These are phyloP conservation scores for Candida palmyrensis DNA, from an alignment of 805 yeast species.

Conservation along the genomic window DNA sequence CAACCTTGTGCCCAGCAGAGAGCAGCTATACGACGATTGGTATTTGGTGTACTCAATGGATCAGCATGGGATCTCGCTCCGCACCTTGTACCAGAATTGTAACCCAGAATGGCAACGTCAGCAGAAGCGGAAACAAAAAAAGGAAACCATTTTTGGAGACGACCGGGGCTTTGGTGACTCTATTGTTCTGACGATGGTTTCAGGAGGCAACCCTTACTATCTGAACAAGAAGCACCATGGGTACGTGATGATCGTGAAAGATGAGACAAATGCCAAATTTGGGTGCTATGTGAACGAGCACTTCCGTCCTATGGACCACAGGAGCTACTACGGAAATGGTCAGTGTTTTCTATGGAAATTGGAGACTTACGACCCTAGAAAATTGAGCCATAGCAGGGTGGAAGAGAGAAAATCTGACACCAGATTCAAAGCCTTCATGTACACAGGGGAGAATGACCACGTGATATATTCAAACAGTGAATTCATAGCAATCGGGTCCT, in stretches of 20 bases:
- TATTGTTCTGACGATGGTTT: conserved; percentile 25
- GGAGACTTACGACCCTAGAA: conserved; percentile 33
- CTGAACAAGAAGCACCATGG: conserved; percentile 47
- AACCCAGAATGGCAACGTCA: conserved; percentile 38
- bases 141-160: conserved; percentile 29
- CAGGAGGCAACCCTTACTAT: conserved; percentile 10
- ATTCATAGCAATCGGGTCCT: conserved; percentile 83
- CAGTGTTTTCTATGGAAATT: conserved; percentile 90
- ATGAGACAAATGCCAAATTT: conserved; percentile 56
- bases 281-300: conserved; percentile 79
- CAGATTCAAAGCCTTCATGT: conserved; percentile 74
- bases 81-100: conserved; percentile 62
- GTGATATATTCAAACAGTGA: conserved; percentile 74
- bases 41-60: conserved; percentile 74
- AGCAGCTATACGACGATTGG: conserved; percentile 80
- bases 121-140: conserved; percentile 8
- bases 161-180: no score
- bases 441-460: conserved; percentile 84
- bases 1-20: conserved; percentile 66
- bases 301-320: conserved; percentile 64
- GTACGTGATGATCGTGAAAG: conserved; percentile 69
- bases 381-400: conserved; percentile 6
- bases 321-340: conserved; percentile 85
- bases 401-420: conserved; percentile 2
- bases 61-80: conserved; percentile 85